Evolutionary conservation across 768 basidiomycete species (phyloP).

Genomic region (Phanerodontia chrysosporium): DNA sequence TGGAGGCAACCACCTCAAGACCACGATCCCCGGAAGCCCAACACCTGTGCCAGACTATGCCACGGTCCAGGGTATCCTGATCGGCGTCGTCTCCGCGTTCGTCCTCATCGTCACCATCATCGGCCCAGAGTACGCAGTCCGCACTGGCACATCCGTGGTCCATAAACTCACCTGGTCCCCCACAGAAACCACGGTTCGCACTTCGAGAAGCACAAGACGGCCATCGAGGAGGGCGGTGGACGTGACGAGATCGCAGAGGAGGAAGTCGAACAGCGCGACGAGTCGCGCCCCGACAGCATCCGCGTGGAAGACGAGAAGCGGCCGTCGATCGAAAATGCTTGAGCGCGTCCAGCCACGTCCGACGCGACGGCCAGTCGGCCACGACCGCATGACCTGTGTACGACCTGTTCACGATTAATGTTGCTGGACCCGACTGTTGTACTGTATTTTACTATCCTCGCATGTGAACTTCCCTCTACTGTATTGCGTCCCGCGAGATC

Average conservation of each 20-base stretch:
- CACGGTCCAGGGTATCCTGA: conserved; percentile 79
- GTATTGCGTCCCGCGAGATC: no score
- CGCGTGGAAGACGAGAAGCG: conserved; percentile 14
- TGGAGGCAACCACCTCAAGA: conserved; percentile 38
- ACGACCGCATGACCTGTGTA: background rate
- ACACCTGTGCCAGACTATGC: conserved; percentile 41
- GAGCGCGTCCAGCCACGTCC: background rate
- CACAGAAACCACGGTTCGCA: conserved; percentile 41
- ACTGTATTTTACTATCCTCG: background rate
- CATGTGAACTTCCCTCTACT: no score
- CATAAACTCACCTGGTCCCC: background rate
- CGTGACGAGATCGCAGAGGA: conserved; percentile 40
- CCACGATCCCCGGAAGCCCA: conserved; percentile 26
- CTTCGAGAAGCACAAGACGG: conserved; percentile 80
- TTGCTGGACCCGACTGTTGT: no score
- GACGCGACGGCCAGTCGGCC: no score
- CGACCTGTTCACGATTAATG: background rate
- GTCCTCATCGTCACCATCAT: conserved; percentile 72
- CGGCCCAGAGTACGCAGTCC: conserved; percentile 77
- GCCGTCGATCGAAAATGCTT: background rate
- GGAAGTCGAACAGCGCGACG: background rate
- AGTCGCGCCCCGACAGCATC: conserved; percentile 6
- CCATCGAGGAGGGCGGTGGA: conserved; percentile 72
- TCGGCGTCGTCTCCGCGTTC: conserved; percentile 77
- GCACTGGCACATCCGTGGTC: background rate